phyloP scores from a whole-genome alignment of 306 rosid genomes.

The Cicer yamashitae region DNA sequence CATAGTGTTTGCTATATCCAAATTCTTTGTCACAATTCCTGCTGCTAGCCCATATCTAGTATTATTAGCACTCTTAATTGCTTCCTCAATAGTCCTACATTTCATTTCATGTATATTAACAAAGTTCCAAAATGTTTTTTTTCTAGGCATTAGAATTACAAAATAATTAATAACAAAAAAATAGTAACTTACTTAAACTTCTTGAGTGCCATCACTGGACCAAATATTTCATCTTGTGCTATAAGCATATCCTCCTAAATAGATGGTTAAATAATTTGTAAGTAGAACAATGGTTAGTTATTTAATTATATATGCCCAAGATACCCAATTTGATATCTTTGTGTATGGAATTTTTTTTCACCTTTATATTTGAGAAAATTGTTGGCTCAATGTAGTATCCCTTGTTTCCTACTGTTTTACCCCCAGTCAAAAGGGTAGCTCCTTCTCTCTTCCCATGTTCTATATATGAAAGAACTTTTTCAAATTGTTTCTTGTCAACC shows the following conservation, averaged over 20 bases:
- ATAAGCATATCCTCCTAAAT: constrained; percentile 68
- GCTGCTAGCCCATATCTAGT: constrained; percentile 53
- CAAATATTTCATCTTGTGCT: constrained; percentile 75
- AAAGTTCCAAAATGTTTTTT: too few species aligned
- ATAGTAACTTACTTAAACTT: constrained; percentile 65
- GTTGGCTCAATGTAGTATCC: constrained; percentile 85
- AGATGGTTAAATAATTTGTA: not conserved
- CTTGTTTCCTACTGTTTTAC: constrained; percentile 64
- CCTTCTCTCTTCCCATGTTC: constrained; percentile 89
- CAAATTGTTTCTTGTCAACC: constrained; percentile 71
- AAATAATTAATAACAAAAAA: not conserved
- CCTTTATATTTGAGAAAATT: constrained; percentile 72
- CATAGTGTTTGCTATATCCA: constrained; percentile 61
- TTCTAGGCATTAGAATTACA: too few species aligned
- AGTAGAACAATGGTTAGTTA: not conserved
- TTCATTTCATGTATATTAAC: too few species aligned
- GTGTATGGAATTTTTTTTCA: not conserved
- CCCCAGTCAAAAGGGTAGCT: constrained; percentile 78
- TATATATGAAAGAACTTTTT: constrained; percentile 65
- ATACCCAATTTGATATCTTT: not conserved
- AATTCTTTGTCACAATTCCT: constrained; percentile 48
- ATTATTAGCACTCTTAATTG: constrained; percentile 51
- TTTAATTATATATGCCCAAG: not conserved
- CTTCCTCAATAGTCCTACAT: constrained; percentile 66
- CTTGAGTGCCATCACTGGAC: constrained; percentile 56